Base-by-base conservation (phyloP, 176 grass and related monocot genomes). In the Carex littledalei region DNA sequence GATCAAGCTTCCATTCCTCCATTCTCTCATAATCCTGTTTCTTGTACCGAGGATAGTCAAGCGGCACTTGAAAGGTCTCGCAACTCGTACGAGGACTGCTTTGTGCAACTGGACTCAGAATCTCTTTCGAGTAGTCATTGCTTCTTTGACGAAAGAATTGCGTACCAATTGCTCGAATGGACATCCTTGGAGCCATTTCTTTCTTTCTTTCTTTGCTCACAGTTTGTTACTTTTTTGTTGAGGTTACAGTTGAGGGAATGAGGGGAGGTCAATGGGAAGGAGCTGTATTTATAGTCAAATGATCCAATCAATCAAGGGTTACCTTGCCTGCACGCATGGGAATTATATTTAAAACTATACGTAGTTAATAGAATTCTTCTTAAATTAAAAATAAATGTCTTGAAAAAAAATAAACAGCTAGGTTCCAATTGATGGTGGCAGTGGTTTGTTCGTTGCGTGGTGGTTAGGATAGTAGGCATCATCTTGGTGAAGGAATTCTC, bases 1-100 rank as follows among this genome's bases (percentile, higher is more conserved):
- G 43, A 77, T 88, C 86, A 72, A 88, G 64, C 69, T 82, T 82
- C 86, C 86, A 88, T 11, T 84, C 86, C 41, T 88, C 80, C 86
- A 88, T 88, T 39, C 32, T 84, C 16, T 63, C 43, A 39, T 88
- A 88, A 67, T 88, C 86, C 6, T 83, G 52, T 39, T 84, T 83
- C 58, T 77, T 88, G 80, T 84, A 88, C 11, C 86, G 69, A 39
- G 86, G 86, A 68, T 88, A 88, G 45, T 88, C 77, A 16, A 88
- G 86, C n/a, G 86, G 86, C 68, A 88, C 75, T 55, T 58, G 80
- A 65, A 88, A 88, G 2, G 64, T 68, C 45, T 87, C 85, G 45
- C 43, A 87, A 70, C 86, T 82, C 78, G 18, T 9, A 74, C 45
- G 86, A 57, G 74, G 74, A 63, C 68, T 82, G 26, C 67, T 64